A percentile compares a stretch with the other conserved stretches of the same genome.
These are phyloP conservation scores for Pseudogymnoascus sp. DNA, from an alignment of 2,329 filamentous ascomycete species.

Conservation along the genomic window DNA sequence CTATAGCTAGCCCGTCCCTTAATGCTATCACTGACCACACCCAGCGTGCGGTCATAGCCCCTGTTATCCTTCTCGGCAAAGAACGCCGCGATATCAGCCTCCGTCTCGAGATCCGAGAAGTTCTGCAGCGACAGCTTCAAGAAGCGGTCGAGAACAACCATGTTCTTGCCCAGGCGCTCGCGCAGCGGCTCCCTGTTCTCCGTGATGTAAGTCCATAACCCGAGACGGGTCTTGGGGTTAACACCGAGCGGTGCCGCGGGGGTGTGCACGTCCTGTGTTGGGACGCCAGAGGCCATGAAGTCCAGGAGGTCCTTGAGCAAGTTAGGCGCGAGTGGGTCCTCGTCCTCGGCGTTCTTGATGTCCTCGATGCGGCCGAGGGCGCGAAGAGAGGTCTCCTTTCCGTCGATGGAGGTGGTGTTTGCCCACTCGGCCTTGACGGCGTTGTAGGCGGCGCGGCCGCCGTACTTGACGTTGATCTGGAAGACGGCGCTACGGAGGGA, in stretches of 20 bases:
- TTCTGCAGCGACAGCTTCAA: constrained; percentile 70
- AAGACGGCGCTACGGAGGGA: constrained; percentile 77
- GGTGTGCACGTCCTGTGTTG: constrained; percentile 80
- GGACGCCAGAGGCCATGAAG: constrained; percentile 78
- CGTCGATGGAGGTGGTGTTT: constrained; percentile 77
- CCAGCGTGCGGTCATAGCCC: constrained; percentile 78
- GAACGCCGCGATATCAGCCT: constrained; percentile 75
- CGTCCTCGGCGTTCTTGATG: constrained; percentile 2
- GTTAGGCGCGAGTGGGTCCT: constrained; percentile 34
- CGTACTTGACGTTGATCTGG: constrained; percentile 64
- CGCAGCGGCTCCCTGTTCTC: constrained; percentile 71
- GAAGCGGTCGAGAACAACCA: constrained; percentile 84
- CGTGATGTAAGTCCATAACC: constrained; percentile 82
- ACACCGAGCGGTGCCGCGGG: constrained; percentile 65
- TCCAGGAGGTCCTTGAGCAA: constrained; percentile 63
- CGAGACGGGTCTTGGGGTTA: constrained; percentile 65
- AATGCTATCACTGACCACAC: constrained; percentile 80
- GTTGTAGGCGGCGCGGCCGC: constrained; percentile 62
- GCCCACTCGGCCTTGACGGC: constrained; percentile 80
- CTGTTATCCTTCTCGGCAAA: constrained; percentile 81
- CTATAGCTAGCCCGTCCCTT: constrained; percentile 77
- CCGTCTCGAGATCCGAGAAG: constrained; percentile 64
- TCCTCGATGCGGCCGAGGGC: constrained; percentile 71
- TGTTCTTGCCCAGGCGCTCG: constrained; percentile 68
- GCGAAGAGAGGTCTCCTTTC: constrained; percentile 76